These are phyloP conservation scores for Mediolabrus comicus DNA, from an alignment of 108 stramenopile species.

Conservation along the genomic window DNA sequence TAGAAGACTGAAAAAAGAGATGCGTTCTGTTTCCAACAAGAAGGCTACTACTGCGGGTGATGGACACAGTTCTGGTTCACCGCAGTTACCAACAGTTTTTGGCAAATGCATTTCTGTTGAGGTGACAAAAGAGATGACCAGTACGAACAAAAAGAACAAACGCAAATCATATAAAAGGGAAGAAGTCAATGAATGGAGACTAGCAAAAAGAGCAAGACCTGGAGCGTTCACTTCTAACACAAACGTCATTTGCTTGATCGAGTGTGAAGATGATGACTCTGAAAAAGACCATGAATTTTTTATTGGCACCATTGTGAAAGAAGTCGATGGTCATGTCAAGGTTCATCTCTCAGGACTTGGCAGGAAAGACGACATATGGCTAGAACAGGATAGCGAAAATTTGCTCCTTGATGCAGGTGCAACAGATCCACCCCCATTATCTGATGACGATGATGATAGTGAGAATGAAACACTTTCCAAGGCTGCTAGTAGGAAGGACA, in stretches of 20 bases:
- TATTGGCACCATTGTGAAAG: constrained; percentile 59
- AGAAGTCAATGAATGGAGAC: constrained; percentile 45
- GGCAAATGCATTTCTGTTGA: constrained; percentile 44
- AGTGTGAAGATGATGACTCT: constrained; percentile 15
- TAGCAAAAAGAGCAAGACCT: constrained; percentile 40
- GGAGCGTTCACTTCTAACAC: constrained; percentile 21
- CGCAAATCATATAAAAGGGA: constrained; percentile 21
- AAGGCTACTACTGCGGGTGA: constrained; percentile 1
- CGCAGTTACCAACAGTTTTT: constrained; percentile 14
- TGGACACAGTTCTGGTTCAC: neutral
- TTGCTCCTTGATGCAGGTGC: constrained; percentile 76
- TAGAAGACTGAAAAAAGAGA: constrained; percentile 44
- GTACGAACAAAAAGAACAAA: constrained; percentile 15
- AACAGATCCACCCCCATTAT: constrained; percentile 17
- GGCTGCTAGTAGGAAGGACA: neutral
- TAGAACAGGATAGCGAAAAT: constrained; percentile 55
- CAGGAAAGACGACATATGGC: constrained; percentile 77
- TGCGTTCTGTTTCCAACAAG: constrained; percentile 2
- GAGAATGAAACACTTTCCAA: constrained; percentile 1
- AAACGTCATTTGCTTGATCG: constrained; percentile 43
- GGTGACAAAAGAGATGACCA: constrained; percentile 34
- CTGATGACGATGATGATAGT: constrained; percentile 6
- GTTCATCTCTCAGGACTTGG: constrained; percentile 69
- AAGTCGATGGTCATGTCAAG: constrained; percentile 63
- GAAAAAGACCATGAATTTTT: constrained; percentile 69